These are phyloP conservation scores for Xylariaceae sp. DNA, from an alignment of 2,329 filamentous ascomycete species.

Conservation along the genomic window DNA sequence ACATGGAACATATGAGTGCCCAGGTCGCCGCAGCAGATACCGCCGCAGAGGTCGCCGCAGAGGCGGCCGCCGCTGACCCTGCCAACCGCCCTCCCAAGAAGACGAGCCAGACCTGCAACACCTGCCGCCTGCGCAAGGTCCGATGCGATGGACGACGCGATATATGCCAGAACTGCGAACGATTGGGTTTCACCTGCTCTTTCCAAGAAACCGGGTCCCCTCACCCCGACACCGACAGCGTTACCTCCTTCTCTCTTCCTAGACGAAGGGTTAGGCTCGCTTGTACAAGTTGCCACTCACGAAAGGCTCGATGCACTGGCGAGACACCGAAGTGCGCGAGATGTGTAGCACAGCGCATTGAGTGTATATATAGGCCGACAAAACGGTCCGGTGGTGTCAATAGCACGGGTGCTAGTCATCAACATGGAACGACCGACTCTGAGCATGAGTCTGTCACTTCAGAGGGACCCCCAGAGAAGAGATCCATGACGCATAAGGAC, in stretches of 20 bases:
- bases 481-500: slow-evolving; percentile 28
- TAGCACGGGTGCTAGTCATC: slow-evolving; percentile 18
- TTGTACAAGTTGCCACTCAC: slow-evolving; percentile 54
- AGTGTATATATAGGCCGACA: slow-evolving; percentile 49
- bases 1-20: slow-evolving; percentile 35
- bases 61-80: slow-evolving; percentile 31
- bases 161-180: slow-evolving; percentile 55
- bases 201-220: slow-evolving; percentile 46
- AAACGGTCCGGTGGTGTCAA: slow-evolving; percentile 28
- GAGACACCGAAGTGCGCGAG: slow-evolving; percentile 52
- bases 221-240: slow-evolving; percentile 31
- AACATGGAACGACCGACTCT: slow-evolving; percentile 28
- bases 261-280: slow-evolving; percentile 53
- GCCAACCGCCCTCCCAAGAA: slow-evolving; percentile 31
- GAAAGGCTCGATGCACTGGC: slow-evolving; percentile 57
- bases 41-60: slow-evolving; percentile 33
- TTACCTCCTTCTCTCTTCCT: slow-evolving; percentile 43
- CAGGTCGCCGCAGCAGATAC: slow-evolving; percentile 33
- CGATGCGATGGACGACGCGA: slow-evolving; percentile 53
- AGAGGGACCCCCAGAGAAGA: slow-evolving; percentile 33
- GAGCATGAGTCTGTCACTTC: slow-evolving; percentile 32
- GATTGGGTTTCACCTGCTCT: slow-evolving; percentile 54
- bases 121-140: slow-evolving; percentile 54
- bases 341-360: slow-evolving; percentile 49
- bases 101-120: slow-evolving; percentile 46